Evolutionary conservation across 106 monocot species (phyloP).

Genomic region (Cymbidium sinense): DNA sequence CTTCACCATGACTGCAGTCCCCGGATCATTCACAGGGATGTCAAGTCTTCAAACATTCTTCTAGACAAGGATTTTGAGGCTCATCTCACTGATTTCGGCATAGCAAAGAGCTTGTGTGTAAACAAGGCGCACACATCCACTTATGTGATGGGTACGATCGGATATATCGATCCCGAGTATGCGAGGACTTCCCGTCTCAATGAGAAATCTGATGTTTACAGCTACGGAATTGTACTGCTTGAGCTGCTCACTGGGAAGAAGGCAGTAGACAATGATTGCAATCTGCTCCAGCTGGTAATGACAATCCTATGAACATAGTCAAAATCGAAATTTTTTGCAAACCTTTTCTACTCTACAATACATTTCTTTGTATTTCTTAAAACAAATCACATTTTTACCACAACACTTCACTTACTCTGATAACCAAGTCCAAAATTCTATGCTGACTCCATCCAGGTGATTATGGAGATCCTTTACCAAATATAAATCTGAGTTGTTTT

Average conservation of each 20-base stretch:
- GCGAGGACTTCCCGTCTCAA: conserved; percentile 86
- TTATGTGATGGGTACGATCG: conserved; percentile 95
- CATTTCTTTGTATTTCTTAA: neutral
- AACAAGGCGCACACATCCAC: conserved; percentile 92
- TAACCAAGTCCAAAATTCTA: too few species aligned
- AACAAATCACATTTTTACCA: neutral
- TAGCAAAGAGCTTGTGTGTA: conserved; percentile 79
- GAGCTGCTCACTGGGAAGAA: conserved; percentile 89
- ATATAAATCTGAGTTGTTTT: too few species aligned
- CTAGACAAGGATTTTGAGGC: conserved; percentile 83
- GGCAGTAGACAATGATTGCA: conserved; percentile 82
- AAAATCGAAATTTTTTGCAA: neutral
- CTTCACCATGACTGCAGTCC: conserved; percentile 96
- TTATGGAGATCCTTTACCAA: too few species aligned
- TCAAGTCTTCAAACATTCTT: conserved; percentile 93
- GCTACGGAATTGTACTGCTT: conserved; percentile 85
- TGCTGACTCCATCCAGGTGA: too few species aligned
- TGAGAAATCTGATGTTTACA: conserved; percentile 97
- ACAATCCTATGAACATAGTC: neutral
- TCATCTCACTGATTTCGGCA: conserved; percentile 95
- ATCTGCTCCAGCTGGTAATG: conserved; percentile 86
- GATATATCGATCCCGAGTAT: conserved; percentile 96
- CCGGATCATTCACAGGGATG: conserved; percentile 88
- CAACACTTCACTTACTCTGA: too few species aligned
- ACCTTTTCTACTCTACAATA: too few species aligned